Base-by-base conservation (phyloP, 1,284 basidiomycete species). In the Flammula alnicola region DNA sequence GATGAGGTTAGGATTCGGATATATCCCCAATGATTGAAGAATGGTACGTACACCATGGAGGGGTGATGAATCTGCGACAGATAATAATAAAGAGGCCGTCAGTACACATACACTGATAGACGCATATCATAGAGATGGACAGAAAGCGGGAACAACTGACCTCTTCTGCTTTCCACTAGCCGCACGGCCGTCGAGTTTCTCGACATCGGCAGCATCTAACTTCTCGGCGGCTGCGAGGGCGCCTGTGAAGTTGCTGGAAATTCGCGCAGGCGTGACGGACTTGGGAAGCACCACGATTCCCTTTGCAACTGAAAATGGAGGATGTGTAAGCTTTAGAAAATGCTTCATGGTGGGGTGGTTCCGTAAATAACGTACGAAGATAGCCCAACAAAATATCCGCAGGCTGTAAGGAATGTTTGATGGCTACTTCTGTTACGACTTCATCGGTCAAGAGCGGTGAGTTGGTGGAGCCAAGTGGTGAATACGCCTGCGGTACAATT, bases 401-500 rank as follows among this genome's bases (percentile, higher is more conserved):
- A 1, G 81, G 74, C 32, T 79, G 70, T 29, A 87, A 68, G 4
- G 67, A 67, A 65, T 89, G 75, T 66, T 84, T 84, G 54, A 75
- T 62, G 4, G 88, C 89, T 48, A 93, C 78, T 53, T 75, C 74
- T n/a, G 71, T 55, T 11, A 91, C 81, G 12, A 78, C 77, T 44
- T 84, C 79, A 63, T 95, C 91, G 12, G 69, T 67, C 47, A 91
- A 69, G n/a, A 95, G 70, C 2, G 89, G 88, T 3, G 80, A 78
- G 57, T 78, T 75, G 5, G 84, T 82, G 14, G 88, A 91, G 4
- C 92, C 92, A 23, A 94, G 79, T 3, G 93, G 93, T 7, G 88
- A 92, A 70, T 93, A 95, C 0, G 91, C 91, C 66, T 93, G 80
- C 0, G 89, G 73, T 22, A 85, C 70, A 60, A 95, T 94, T 27